Base-by-base conservation (phyloP, 768 basidiomycete genomes). In the Hygrocybe punicea region DNA sequence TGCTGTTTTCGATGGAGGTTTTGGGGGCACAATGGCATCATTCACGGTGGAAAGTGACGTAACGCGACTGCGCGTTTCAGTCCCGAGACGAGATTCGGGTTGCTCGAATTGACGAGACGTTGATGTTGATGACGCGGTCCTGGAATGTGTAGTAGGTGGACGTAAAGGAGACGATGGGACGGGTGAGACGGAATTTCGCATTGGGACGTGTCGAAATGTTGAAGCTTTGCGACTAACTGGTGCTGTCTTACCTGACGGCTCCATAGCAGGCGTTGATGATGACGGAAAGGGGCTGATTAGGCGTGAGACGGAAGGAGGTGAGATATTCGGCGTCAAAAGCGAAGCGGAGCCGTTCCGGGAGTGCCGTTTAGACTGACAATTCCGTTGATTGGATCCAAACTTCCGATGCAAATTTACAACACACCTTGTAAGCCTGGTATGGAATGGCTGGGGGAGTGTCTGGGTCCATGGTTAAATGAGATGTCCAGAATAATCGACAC, bases 371-470 rank as follows among this genome's bases (percentile, higher is more conserved):
- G 80, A 74, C 80, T 81, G 58, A 19, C 40, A 21, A 55, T 35
- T 45, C 21, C 47, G 50, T 9, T 60, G 45, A 60, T 45, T 51
- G 21, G 25, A 55, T 9, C n/a, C 24, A 44, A 7, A 35, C 29
- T 8, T 29, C 33, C 60, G 47, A 50, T 21, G 25, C 51, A 19
- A 51, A 52, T 54, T 34, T 35, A 16, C 57, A 36, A 67, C 70
- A 57, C 40, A 80, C 81, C 69, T 73, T 76, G 70, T 82, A 82
- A 39, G 81, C 78, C 68, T 78, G 78, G 71, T 82, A 82, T 33
- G 79, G 79, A 17, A 82, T 42, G 67, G 50, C 29, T 8, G 29
- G 29, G 29, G 56, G 39, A 19, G 59, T 14, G 19, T 58, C 58
- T 25, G 58, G 23, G 11, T 40, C 37, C 52, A 53, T 53, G n/a